phyloP scores from a whole-genome alignment of 179 eudicot genomes.

The Silene coronaria region DNA sequence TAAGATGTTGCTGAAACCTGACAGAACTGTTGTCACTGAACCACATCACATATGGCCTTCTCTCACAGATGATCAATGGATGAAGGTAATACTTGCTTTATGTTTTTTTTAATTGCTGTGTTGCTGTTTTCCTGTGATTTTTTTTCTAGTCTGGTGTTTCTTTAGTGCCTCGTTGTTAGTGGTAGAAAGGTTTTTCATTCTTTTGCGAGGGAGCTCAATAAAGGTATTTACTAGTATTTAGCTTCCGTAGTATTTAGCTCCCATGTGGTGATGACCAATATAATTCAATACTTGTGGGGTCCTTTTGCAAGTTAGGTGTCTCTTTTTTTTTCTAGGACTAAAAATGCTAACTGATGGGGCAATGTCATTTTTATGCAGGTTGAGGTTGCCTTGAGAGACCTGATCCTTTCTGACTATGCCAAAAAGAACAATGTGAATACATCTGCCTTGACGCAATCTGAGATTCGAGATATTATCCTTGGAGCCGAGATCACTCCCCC shows the following conservation, averaged over 20 bases:
- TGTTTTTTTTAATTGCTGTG: not conserved
- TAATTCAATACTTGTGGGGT: too few relatives aligned
- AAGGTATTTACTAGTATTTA: not conserved
- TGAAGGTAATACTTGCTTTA: constrained; percentile 56
- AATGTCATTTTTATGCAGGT: constrained; percentile 40
- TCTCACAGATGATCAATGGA: constrained; percentile 91
- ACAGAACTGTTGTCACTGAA: constrained; percentile 88
- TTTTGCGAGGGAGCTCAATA: constrained; percentile 4
- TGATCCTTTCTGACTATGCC: constrained; percentile 96
- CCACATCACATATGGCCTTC: constrained; percentile 99
- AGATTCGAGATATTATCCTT: constrained; percentile 94
- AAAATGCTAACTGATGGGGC: not conserved
- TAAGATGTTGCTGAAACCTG: constrained; percentile 94
- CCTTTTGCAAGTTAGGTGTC: not conserved
- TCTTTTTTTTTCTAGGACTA: not conserved
- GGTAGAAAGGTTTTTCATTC: not conserved
- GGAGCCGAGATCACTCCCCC: constrained; percentile 99
- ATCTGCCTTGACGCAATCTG: constrained; percentile 92
- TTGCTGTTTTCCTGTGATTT: not conserved
- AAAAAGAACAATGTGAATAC: constrained; percentile 98
- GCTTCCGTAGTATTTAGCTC: not conserved
- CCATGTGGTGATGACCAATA: not conserved
- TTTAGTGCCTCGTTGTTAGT: not conserved
- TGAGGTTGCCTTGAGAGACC: constrained; percentile 96
- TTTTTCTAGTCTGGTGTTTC: not conserved